Base-by-base conservation (phyloP, 495 filamentous ascomycete species). In the Cladorrhinum samala region DNA sequence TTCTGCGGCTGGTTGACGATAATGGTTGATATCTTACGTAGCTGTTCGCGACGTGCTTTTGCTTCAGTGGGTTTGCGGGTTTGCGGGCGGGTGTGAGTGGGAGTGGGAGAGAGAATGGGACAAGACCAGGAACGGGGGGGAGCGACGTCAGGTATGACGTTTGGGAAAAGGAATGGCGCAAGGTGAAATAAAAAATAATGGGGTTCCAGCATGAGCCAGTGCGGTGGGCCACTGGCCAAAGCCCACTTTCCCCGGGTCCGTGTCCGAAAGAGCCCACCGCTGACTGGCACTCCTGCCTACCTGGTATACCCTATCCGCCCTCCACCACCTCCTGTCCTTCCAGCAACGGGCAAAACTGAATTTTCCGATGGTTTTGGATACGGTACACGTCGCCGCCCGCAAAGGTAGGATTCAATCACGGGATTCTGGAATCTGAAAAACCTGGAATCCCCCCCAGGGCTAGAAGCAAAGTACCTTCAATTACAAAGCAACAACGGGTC, bases 141-240 rank as follows among this genome's bases (percentile, higher is more conserved):
- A 49, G 41, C 56, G 66, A 69, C 66, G 66, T 69, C 66, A 69
- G 66, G 66, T 67, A 69, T 69, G 66, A 69, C 66, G 66, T 68
- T 65, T 21, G 61, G 63, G 58, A 61, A 67, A 66, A 59, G 56
- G 56, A 57, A 63, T 61, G 66, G 66, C 66, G 66, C 64, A 60
- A 65, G 45, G 62, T 52, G 53, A 59, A 59, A 59, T 54, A 65
- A 63, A 54, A 62, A 65, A 63, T 57, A 60, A 58, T 62, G 64
- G 64, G 59, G 55, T 55, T 44, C 11, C 27, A 5, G 27, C 37
- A 23, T 33, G n/a, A 50, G 47, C 51, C 25, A 48, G 41, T 27
- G 45, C 39, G 16, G 21, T 24, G 46, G 33, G 5, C 13, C 48
- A 25, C 27, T 23, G 27, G 2, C 13, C 39, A 33, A 33, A 33